Base-by-base conservation (phyloP, 2,329 filamentous ascomycete genomes). In the Venturia effusa region DNA sequence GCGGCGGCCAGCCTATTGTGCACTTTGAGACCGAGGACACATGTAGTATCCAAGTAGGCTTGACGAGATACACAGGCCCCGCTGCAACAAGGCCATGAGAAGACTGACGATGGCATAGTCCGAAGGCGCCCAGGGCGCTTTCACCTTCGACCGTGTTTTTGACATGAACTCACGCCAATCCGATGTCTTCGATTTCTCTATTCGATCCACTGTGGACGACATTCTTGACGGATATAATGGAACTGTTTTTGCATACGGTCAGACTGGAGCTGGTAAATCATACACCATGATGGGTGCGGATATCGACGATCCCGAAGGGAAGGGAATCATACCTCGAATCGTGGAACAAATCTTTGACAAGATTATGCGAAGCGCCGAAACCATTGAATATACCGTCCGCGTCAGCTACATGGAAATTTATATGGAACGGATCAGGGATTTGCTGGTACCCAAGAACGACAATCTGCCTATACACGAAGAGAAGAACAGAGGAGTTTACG, bases 361-460 rank as follows among this genome's bases (percentile, higher is more conserved):
- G 77, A 97, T 97, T 75, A 83, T 97, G 78, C 86, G 89, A 27
- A 96, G 92, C 70, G 90, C 93, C 54, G 87, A 87, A 71, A 96
- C 90, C 69, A 97, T 97, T 74, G 94, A 97, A 77, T 97, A 97
- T 77, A 97, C 92, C n/a, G 93, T 99, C 62, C 87, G 92, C 64
- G 93, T 97, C 73, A 96, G 92, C 76, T 97, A 97, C 78, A 97
- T 99, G 92, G 94, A 99, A 78, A 97, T 99, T 68, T 99, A 99
- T 81, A 99, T 97, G 94, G 94, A 99, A 79, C 87, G 89, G 70
- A 97, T 99, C 75, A 86, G 93, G 71, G 94, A 99, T 85, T 78
- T 99, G 71, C 80, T 99, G 67, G 87, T 88, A 30, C 94, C 94
- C 13, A 89, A 92, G 66, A 96, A 97, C 76, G 93, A 97, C 79